Base-by-base conservation (phyloP, 2,329 filamentous ascomycete genomes). In the Colletotrichum shisoi region DNA sequence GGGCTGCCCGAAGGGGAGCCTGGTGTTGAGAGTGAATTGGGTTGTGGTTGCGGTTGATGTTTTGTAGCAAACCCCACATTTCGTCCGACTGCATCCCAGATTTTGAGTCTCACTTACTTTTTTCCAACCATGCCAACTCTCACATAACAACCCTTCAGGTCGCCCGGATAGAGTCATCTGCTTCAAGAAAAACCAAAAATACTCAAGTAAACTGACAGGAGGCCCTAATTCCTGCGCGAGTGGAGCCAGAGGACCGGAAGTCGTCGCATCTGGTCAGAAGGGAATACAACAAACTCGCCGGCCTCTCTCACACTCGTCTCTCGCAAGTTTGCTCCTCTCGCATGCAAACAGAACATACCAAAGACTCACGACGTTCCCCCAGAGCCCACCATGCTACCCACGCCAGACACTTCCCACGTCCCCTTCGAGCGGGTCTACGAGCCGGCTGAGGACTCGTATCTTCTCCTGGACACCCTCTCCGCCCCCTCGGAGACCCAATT, bases 371-470 rank as follows among this genome's bases (percentile, higher is more conserved):
- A 27, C 46, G 15, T 40, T 48, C 34, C 21, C 34, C 45, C 37
- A 62, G 49, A 44, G 19, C 17, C 42, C 44, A 75, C 44, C 37
- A 97, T 97, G 94, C 87, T 99, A 34, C 94, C 94, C 11, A 99
- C 95, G 1, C 95, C 95, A 15, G 92, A 92, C 65, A 99, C 95
- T 3, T 91, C 91, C 24, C 95, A 99, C 80, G 92, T 98, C 67
- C 87, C 90, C 62, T 96, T 94, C 79, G 87, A 92, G 77, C 88
- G 90, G 62, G 89, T 98, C 72, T 99, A 99, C 80, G 94, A 97
- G 76, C 95, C 95, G 42, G 91, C 94, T 12, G 95, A 99, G 79
- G 95, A 99, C 81, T 97, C 94, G 5, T 99, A 93, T 76, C 87
- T 99, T 51, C 86, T 99, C 56, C 87, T 99, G 37, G 94, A 99